Base-by-base conservation (phyloP, 176 grass and related monocot genomes). In the Oryza glumipatula region DNA sequence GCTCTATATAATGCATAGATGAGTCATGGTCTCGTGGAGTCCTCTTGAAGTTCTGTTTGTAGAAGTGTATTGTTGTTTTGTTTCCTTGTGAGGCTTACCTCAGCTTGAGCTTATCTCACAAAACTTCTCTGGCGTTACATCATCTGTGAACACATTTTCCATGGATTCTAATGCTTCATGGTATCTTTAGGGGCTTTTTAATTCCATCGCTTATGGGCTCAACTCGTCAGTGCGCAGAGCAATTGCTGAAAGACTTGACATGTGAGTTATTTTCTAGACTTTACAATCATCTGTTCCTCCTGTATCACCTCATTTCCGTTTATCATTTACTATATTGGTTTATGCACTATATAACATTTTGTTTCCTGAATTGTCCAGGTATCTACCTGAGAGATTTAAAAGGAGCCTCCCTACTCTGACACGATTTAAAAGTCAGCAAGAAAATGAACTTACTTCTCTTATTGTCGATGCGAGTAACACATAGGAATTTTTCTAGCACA, bases 141-240 rank as follows among this genome's bases (percentile, higher is more conserved):
- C 9, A 14, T 30, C 71, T 41, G 11, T 73, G 21, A 23, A 64
- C 2, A 51, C 6, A 45, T 30, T 46, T 78, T 24, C 10, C 7
- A 6, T 10, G 22, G 30, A 56, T 85, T 76, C 21, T 87, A 33
- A 76, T 45, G 17, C 11, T 68, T 15, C 12, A 14, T 1, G 17
- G 68, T 52, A 46, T 73, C 30, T 76, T 43, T 81, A 98, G 96
- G 96, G 96, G 1, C 83, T 95, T 54, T 95, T 98, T 56, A 98
- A 98, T 86, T 98, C 96, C 13, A 94, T 98, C 88, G 93, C 93
- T 87, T 95, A 98, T 82, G 93, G 93, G 5, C 89, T 98, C 19
- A 98, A 98, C 86, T 94, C 93, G 74, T 94, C 96, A 17, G 96
- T 98, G 51, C 91, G 89, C 19, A 90, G 89, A 92, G 93, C 96